Evolutionary conservation across 768 basidiomycete genomes (phyloP).

Genomic region (Xerocomellus amylosporus): DNA sequence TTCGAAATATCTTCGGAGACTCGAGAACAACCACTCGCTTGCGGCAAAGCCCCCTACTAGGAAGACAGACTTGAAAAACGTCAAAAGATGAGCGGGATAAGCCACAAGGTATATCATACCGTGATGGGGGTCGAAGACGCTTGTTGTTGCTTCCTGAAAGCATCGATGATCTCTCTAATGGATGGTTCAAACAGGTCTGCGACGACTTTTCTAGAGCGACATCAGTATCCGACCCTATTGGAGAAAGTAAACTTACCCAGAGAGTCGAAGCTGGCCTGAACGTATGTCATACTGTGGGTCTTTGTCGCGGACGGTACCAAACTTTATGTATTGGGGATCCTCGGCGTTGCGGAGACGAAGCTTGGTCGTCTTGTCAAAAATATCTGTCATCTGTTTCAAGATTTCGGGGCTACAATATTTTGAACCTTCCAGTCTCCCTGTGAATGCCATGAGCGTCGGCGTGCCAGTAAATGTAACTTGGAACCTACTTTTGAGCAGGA

Average conservation of each 20-base stretch:
- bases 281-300: slow-evolving; percentile 39
- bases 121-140: slow-evolving; percentile 32
- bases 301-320: slow-evolving; percentile 39
- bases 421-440: slow-evolving; percentile 33
- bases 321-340: slow-evolving; percentile 40
- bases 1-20: slow-evolving; percentile 40
- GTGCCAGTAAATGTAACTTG: background rate
- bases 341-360: slow-evolving; percentile 41
- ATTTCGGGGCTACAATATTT: slow-evolving; percentile 33
- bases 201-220: slow-evolving; percentile 34
- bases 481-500: slow-evolving; percentile 28
- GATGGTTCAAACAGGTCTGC: slow-evolving; percentile 45
- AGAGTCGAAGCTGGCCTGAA: slow-evolving; percentile 38
- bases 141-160: slow-evolving; percentile 34
- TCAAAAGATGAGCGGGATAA: background rate
- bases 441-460: background rate
- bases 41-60: slow-evolving; percentile 56
- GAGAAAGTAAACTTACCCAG: slow-evolving; percentile 28
- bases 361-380: slow-evolving; percentile 41
- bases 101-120: slow-evolving; percentile 18
- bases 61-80: slow-evolving; percentile 35
- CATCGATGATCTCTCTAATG: slow-evolving; percentile 35
- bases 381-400: slow-evolving; percentile 35
- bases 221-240: background rate
- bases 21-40: slow-evolving; percentile 46